These are phyloP conservation scores for Canna indica DNA, from an alignment of 176 grass and related monocot species.

Conservation along the genomic window DNA sequence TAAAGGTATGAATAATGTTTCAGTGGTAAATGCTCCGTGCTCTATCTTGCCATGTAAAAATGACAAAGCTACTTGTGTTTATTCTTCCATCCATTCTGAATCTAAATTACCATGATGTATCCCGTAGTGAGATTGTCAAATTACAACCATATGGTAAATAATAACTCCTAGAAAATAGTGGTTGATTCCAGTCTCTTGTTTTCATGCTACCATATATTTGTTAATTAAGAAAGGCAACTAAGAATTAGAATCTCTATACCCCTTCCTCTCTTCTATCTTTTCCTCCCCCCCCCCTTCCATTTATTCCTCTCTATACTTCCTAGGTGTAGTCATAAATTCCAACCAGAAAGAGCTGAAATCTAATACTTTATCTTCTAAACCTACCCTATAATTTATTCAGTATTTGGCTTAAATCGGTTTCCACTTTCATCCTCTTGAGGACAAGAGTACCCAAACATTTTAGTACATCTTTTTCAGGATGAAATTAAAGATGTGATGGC, in stretches of 20 bases:
- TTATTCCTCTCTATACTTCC: not conserved
- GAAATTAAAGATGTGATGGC: too few relatives aligned
- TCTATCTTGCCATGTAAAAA: not conserved
- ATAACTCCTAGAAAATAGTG: not conserved
- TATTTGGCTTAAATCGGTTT: not conserved
- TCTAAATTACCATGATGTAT: not conserved
- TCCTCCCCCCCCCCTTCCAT: too few relatives aligned
- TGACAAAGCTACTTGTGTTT: not conserved
- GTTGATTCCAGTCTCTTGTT: too few relatives aligned
- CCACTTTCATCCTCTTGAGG: not conserved
- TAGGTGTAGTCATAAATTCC: not conserved
- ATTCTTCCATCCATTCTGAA: not conserved
- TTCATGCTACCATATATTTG: not conserved
- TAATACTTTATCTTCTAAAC: too few relatives aligned
- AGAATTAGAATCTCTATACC: not conserved
- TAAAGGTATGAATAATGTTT: slow-evolving; percentile 47
- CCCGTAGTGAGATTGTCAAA: not conserved
- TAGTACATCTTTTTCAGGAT: not conserved
- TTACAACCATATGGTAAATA: not conserved
- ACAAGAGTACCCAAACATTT: not conserved
- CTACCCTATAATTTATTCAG: too few relatives aligned
- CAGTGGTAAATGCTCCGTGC: not conserved
- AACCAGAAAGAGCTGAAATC: not conserved
- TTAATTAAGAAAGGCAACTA: not conserved
- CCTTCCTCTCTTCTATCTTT: not conserved